phyloP scores from a whole-genome alignment of 805 yeast genomes.

The Maudiozyma saulgeensis region DNA sequence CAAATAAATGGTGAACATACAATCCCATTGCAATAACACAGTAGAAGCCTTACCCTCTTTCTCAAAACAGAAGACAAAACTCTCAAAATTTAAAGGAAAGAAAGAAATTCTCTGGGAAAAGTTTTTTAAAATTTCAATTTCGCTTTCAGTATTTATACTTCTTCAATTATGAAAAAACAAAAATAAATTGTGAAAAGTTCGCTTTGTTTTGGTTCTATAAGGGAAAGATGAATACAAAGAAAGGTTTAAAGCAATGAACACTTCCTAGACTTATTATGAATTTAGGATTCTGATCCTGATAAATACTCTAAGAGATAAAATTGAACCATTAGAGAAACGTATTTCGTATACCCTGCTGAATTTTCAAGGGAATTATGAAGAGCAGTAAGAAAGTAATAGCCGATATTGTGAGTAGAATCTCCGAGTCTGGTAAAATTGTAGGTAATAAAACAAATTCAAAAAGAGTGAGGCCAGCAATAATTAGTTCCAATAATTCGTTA shows the following conservation, averaged over 20 bases:
- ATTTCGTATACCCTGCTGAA: too few species aligned
- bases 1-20: background rate
- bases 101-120: too few species aligned
- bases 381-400: constrained; percentile 8
- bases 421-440: constrained; percentile 11
- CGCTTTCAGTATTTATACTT: background rate
- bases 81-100: too few species aligned
- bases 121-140: background rate
- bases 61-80: background rate
- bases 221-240: too few species aligned
- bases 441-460: constrained; percentile 5
- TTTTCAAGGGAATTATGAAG: constrained; percentile 1
- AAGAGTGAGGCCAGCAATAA: background rate
- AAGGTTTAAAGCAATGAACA: too few species aligned
- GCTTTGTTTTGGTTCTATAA: too few species aligned
- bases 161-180: background rate
- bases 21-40: background rate
- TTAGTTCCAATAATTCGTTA: background rate
- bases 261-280: too few species aligned
- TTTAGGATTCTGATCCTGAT: too few species aligned
- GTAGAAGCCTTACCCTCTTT: background rate
- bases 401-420: constrained; percentile 11
- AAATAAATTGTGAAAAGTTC: too few species aligned
- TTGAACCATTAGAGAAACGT: too few species aligned
- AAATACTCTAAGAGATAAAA: too few species aligned